Evolutionary conservation across 2,329 filamentous ascomycete genomes (phyloP), one percentile per base, ranked within the genome.

Genomic region (Trichothecium roseum): DNA sequence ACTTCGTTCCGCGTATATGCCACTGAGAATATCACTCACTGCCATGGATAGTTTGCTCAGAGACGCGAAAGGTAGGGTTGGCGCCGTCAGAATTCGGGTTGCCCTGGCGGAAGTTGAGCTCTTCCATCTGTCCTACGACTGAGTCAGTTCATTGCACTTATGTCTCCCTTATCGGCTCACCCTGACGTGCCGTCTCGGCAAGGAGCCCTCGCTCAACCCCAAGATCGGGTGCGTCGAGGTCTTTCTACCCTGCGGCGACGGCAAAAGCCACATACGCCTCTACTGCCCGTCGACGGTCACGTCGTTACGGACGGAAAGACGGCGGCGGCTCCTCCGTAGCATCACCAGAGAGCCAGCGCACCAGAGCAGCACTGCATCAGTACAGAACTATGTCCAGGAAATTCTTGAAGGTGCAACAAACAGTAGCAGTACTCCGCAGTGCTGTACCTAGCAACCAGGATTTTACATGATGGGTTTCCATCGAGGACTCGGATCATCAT

Each of bases 11-110:
- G 59, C 56, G 34, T 69, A 69, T 3, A 69, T 56, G 36, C 55
- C 60, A 43, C 59, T 64, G 28, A 60, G 48, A 34, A 63, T 66
- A 34, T 53, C 57, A 35, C 68, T 66, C 50, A 71, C 52, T 15
- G 66, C 60, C 8, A 68, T 46, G 2, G 63, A 68, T 1, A 73
- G 56, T 33, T 57, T 52, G 40, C 63, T 64, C 3, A 63, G 45
- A 9, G 51, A 46, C 3, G 49, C 52, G 40, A 68, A 66, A 2
- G 10, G 71, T 63, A 0, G 68, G 61, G 22, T 69, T 62, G 2
- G 74, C 60, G 1, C 68, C 69, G 43, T 74, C 69, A 45, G 76
- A 73, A 44, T 75, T 69, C 3, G 73, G 56, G 36, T 62, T 62
- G 2, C 57, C 60, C 13, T 58, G 50, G 4, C 56, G 51, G 28